These are phyloP conservation scores for Mortierella sp. DNA, from an alignment of 371 early-diverging fungal genomes.

Conservation along the genomic window DNA sequence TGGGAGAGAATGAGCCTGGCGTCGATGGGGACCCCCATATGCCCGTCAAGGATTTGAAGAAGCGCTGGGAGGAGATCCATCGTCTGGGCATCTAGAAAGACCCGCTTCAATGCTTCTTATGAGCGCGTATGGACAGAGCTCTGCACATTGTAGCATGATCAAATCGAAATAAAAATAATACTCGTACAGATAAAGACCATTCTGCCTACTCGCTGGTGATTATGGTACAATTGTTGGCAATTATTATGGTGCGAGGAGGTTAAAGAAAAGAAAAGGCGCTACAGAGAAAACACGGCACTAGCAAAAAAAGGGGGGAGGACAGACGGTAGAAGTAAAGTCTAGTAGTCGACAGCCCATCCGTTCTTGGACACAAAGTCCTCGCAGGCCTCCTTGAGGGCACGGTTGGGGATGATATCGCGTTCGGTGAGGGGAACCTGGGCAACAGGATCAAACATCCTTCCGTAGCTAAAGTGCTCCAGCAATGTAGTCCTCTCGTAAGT, in stretches of 20 bases:
- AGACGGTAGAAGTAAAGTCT: neutral
- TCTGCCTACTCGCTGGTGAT: no score
- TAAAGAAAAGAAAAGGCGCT: neutral
- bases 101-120: no score
- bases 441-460: conserved; percentile 84
- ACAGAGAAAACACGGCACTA: neutral
- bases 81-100: conserved; percentile 30
- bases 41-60: conserved; percentile 47
- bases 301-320: neutral
- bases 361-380: conserved; percentile 73
- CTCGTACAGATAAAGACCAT: no score
- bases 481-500: conserved; percentile 81
- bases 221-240: no score
- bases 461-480: conserved; percentile 76
- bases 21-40: conserved; percentile 31
- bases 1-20: conserved; percentile 17
- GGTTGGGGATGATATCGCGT: conserved; percentile 75
- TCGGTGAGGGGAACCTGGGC: conserved; percentile 76
- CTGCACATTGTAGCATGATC: no score
- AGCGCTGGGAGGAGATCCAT: conserved; percentile 48
- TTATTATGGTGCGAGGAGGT: neutral
- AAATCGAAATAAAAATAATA: no score
- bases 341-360: conserved; percentile 69
- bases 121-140: no score
- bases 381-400: conserved; percentile 78